Conservation (phyloP, 2,329 filamentous ascomycete species). For the Diaporthe vexans region DNA sequence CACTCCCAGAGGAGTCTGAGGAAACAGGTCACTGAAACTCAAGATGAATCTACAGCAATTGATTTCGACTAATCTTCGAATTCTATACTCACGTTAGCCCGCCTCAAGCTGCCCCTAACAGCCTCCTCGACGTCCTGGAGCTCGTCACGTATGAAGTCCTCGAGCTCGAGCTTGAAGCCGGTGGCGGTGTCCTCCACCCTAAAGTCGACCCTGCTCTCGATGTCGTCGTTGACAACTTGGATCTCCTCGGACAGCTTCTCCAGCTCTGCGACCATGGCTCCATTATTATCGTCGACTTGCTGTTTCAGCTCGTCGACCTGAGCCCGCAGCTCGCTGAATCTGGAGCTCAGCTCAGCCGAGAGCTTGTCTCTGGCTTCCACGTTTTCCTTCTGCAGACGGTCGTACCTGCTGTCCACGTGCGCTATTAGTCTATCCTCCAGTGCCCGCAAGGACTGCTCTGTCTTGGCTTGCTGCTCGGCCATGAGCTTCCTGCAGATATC, state of each 20-base stretch:
- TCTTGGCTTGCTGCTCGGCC: conserved; percentile 26
- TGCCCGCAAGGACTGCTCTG: conserved; percentile 3
- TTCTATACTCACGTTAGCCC: conserved; percentile 31
- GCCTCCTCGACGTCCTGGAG: conserved; percentile 10
- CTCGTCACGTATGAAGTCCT: conserved; percentile 16
- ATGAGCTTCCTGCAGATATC: conserved; percentile 13
- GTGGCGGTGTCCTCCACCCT: conserved; percentile 11
- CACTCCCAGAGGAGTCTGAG: too few species aligned
- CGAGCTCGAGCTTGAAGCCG: conserved; percentile 10
- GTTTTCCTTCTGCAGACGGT: background rate
- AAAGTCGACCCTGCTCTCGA: conserved; percentile 22
- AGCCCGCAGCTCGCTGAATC: background rate
- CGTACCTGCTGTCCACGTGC: conserved; percentile 15
- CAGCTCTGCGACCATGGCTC: background rate
- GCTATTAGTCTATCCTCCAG: conserved; percentile 19
- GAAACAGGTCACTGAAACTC: too few species aligned
- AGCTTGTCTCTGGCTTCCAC: background rate
- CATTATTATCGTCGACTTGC: background rate
- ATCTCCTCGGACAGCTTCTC: conserved; percentile 23
- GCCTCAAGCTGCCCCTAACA: conserved; percentile 19
- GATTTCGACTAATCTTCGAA: conserved; percentile 12
- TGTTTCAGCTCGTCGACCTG: conserved; percentile 20
- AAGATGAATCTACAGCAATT: background rate
- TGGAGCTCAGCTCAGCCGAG: conserved; percentile 6
- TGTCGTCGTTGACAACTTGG: conserved; percentile 13